Evolutionary conservation across 768 basidiomycete species (phyloP).

Genomic region (Psilocybe azurescens): DNA sequence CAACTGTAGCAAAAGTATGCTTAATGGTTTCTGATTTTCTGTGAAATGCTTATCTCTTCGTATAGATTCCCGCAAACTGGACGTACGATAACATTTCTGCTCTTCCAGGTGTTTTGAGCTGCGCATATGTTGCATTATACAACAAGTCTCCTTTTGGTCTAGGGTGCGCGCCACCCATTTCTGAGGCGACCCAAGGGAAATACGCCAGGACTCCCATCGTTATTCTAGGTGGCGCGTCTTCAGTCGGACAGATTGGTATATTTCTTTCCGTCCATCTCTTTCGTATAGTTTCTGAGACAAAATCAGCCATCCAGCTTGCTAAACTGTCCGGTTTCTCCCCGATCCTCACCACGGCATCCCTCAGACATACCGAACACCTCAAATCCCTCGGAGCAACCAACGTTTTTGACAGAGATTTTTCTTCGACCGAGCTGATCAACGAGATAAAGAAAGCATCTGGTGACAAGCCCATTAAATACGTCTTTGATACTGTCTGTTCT

Average conservation of each 20-base stretch:
- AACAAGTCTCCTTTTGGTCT: slow-evolving; percentile 40
- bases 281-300: neutral
- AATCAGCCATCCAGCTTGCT: slow-evolving; percentile 32
- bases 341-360: slow-evolving; percentile 45
- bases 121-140: slow-evolving; percentile 56
- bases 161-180: slow-evolving; percentile 41
- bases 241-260: slow-evolving; percentile 55
- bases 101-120: slow-evolving; percentile 50
- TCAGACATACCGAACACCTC: slow-evolving; percentile 33
- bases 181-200: slow-evolving; percentile 37
- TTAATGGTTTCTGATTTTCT: neutral
- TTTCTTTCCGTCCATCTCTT: slow-evolving; percentile 1
- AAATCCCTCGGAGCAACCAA: slow-evolving; percentile 47
- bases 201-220: slow-evolving; percentile 51
- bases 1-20: slow-evolving; percentile 44
- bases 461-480: slow-evolving; percentile 23
- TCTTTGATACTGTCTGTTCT: slow-evolving; percentile 32
- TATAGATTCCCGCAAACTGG: slow-evolving; percentile 38
- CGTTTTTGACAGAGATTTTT: slow-evolving; percentile 39
- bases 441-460: slow-evolving; percentile 28
- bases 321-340: slow-evolving; percentile 46
- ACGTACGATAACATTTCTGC: slow-evolving; percentile 50
- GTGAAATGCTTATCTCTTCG: neutral
- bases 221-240: slow-evolving; percentile 51
- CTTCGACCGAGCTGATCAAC: slow-evolving; percentile 20